Base-by-base conservation (phyloP, 768 basidiomycete genomes). In the Dictyophora rubrovolvata region DNA sequence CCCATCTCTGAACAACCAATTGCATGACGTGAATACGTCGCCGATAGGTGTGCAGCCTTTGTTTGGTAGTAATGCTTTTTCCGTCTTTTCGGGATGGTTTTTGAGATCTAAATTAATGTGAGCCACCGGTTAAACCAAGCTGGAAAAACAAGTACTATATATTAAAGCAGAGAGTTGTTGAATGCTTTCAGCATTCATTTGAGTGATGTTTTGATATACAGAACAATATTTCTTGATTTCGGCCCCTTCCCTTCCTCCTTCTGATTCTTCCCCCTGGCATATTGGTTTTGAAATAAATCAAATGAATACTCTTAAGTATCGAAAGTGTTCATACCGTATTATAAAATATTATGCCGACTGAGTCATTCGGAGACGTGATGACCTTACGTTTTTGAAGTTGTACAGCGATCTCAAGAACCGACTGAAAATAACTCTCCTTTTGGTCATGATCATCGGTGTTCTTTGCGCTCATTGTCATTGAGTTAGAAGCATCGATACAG, bases 301-400 rank as follows among this genome's bases (percentile, higher is more conserved):
- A n/a, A 28, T 28, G 28, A 28, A 28, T 28, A 28, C 2, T 67
- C 68, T 69, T 72, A 37, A 4, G 16, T 16, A 52, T 18, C 12
- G 11, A 18, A 34, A 49, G 14, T 11, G 22, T 54, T 66, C 86
- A 77, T 68, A 94, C 93, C 59, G 92, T 91, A 63, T 99, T 97
- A 74, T 89, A 99, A 10, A 98, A 74, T 63, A 98, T 68, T 42
- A 98, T 86, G 5, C 95, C 96, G 48, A 97, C 84, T 33, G 83
- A 80, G 68, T 98, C 95, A 62, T 84, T 88, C 1, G 95, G 94
- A 5, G 89, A 87, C 3, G 84, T 81, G 28, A 96, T 76, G 22
- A 95, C 88, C 72, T 97, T 97, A 66, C 81, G 84, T 75, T 93
- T 93, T 73, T 91, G 82, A 42, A 96, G 85, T 65, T 89, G 83